Evolutionary conservation across 177 flowering plant species (phyloP), one percentile per base, ranked within the genome.

Genomic region (Vitis hybrid): DNA sequence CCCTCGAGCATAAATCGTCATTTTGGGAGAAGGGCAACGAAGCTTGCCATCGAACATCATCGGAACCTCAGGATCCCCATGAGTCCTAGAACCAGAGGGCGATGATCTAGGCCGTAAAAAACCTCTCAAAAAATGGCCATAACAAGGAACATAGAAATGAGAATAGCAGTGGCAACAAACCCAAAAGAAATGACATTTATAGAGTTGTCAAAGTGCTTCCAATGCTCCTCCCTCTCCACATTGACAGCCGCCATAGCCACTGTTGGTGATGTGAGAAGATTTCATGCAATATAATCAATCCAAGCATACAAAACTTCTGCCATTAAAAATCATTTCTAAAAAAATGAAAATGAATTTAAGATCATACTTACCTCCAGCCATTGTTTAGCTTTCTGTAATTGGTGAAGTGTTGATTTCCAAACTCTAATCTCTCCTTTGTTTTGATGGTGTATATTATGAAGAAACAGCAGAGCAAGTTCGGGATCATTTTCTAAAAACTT

Each of bases 171-270:
- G 14, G 93, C 93, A 0, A 89, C 91, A 18, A 89, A 84, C 62
- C 91, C 91, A 77, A 89, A 89, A 1, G 93, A 89, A 51, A 89
- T 87, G 1, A 88, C 91, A 66, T 87, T 89, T 3, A 87, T 84
- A 2, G 93, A 87, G 80, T 80, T 75, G 60, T 89, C 88, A 58
- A 86, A 80, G 65, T 78, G 85, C 60, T 80, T 86, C 91, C 91
- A 89, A 50, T 81, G 79, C 60, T 84, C 89, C 13, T 83, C 89
- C 71, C 84, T 84, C 54, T 74, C 82, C 17, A 74, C 52, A 56
- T 70, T 69, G 45, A 39, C 45, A 6, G 45, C 45, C 51, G 73
- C 21, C 6, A 80, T 72, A 62, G 67, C 69, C 64, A 57, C 80
- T 1, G 71, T 49, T 9, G 83, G 19, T n/a, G n/a, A n/a, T n/a